These are phyloP conservation scores for Dryadomyces quercivorus DNA, from an alignment of 2,329 filamentous ascomycete genomes.

Conservation along the genomic window DNA sequence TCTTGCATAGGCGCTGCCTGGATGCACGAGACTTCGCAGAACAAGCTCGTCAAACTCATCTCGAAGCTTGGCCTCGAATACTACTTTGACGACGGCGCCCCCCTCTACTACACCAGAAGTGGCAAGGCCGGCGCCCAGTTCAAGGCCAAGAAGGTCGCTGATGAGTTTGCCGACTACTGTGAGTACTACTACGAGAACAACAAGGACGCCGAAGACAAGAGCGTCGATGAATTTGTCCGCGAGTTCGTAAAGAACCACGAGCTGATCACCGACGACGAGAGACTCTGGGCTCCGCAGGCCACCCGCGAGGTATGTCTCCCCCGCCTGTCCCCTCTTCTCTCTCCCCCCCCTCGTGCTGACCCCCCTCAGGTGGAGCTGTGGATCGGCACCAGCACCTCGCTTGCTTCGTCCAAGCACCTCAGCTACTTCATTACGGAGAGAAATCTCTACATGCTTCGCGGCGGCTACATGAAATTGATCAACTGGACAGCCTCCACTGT, in stretches of 20 bases:
- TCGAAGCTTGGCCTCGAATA: not conserved
- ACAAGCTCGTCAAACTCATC: constrained; percentile 1
- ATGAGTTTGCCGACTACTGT: constrained; percentile 4
- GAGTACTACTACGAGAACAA: not conserved
- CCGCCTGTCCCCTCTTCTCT: not conserved
- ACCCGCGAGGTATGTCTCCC: not conserved
- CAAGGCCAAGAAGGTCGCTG: constrained; percentile 4
- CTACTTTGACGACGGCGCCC: constrained; percentile 1
- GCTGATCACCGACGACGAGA: constrained; percentile 2
- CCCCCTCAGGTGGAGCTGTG: not conserved
- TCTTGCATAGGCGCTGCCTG: not conserved
- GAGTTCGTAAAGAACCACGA: constrained; percentile 1
- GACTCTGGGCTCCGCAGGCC: constrained; percentile 1
- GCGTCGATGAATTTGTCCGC: not conserved
- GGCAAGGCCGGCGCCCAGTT: constrained; percentile 2
- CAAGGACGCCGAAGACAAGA: not conserved
- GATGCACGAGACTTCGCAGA: constrained; percentile 3
- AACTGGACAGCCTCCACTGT: not conserved
- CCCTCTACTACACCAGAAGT: constrained; percentile 1
- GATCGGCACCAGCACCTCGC: constrained; percentile 1
- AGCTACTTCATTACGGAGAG: constrained; percentile 3
- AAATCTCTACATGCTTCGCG: constrained; percentile 2
- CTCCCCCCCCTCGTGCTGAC: not conserved
- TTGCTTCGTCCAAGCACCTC: constrained; percentile 2
- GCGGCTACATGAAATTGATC: constrained; percentile 2